phyloP scores from a whole-genome alignment of 306 rosid genomes.

The Malus fusca region DNA sequence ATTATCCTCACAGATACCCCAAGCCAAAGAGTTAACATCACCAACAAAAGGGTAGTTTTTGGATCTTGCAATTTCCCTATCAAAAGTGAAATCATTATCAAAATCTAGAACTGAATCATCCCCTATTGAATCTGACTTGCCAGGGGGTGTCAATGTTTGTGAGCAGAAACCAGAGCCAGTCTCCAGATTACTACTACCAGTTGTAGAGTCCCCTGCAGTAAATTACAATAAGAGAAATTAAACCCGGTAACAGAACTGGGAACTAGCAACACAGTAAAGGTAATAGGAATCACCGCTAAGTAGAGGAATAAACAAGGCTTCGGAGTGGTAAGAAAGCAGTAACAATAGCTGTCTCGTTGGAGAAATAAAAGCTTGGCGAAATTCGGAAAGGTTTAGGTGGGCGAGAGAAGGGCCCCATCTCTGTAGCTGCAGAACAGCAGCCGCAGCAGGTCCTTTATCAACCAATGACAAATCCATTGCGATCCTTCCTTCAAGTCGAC shows the following conservation, averaged over 20 bases:
- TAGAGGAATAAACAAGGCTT: constrained; percentile 83
- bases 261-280: background rate
- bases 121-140: constrained; percentile 25
- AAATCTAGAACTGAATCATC: constrained; percentile 30
- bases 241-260: background rate
- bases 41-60: constrained; percentile 46
- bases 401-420: constrained; percentile 59
- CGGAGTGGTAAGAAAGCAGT: constrained; percentile 55
- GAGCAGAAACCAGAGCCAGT: constrained; percentile 23
- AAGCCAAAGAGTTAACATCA: constrained; percentile 72
- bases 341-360: constrained; percentile 65
- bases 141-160: constrained; percentile 21
- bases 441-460: constrained; percentile 36
- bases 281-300: constrained; percentile 31
- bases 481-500: constrained; percentile 20
- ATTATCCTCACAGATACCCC: constrained; percentile 66
- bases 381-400: constrained; percentile 53
- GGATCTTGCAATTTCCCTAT: constrained; percentile 35
- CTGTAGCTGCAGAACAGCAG: constrained; percentile 58
- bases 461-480: constrained; percentile 45
- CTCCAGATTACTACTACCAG: constrained; percentile 18
- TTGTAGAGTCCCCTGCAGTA: constrained; percentile 31
- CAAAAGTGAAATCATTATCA: constrained; percentile 27
- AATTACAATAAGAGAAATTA: background rate
- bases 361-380: constrained; percentile 77